phyloP scores from a whole-genome alignment of 352 stramenopile species.

The Phytopythium litorale region DNA sequence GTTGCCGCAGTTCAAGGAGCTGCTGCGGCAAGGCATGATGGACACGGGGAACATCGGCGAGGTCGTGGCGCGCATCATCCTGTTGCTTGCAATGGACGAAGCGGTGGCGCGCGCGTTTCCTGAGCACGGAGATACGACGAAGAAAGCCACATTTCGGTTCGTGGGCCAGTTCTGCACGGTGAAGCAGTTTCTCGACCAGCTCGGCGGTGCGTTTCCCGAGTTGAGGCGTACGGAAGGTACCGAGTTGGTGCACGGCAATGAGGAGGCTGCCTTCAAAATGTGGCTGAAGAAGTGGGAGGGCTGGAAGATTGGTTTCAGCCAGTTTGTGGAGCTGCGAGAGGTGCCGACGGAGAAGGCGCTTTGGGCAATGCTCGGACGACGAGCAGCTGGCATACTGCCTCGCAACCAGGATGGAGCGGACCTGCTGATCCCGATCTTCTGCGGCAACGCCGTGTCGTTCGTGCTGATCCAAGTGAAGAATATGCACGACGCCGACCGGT shows the following conservation, averaged over 20 bases:
- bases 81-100: constrained; percentile 15
- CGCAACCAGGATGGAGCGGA: constrained; percentile 9
- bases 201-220: not conserved
- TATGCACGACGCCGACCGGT: not conserved
- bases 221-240: not conserved
- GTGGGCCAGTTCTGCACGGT: constrained; percentile 10
- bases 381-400: constrained; percentile 12
- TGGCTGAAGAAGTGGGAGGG: constrained; percentile 11
- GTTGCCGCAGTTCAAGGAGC: constrained; percentile 13
- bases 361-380: constrained; percentile 17
- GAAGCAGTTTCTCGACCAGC: not conserved
- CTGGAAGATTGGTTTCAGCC: constrained; percentile 20
- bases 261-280: not conserved
- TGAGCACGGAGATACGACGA: too few relatives aligned
- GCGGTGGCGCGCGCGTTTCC: too few relatives aligned
- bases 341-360: constrained; percentile 7
- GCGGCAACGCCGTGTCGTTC: constrained; percentile 10
- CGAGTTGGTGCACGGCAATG: not conserved
- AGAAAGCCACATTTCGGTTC: not conserved
- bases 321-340: constrained; percentile 17
- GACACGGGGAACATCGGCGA: constrained; percentile 16
- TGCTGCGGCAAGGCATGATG: constrained; percentile 18
- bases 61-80: constrained; percentile 8
- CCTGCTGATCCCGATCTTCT: constrained; percentile 17
- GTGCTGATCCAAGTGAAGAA: constrained; percentile 16